phyloP scores from a whole-genome alignment of 1,139 yeast species.

The Candida sp. region DNA sequence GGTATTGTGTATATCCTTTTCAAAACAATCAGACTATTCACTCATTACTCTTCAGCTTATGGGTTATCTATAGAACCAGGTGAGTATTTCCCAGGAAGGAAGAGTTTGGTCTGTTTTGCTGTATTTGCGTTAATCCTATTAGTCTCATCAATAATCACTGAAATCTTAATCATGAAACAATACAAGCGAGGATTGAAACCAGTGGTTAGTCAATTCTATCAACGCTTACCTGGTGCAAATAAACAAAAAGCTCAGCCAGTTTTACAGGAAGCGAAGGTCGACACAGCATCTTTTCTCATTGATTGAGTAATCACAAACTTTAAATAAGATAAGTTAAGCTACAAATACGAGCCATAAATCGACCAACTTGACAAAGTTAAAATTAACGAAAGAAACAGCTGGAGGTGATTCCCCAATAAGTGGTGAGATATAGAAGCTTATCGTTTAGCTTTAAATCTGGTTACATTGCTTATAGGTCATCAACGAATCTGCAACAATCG shows the following conservation, averaged over 20 bases:
- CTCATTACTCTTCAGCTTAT: slow-evolving; percentile 35
- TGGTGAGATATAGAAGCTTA: too few relatives aligned
- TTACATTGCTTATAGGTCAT: too few relatives aligned
- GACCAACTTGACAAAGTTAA: too few relatives aligned
- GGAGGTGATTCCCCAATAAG: too few relatives aligned
- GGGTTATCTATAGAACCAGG: slow-evolving; percentile 21
- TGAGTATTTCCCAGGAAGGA: slow-evolving; percentile 44
- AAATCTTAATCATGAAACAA: slow-evolving; percentile 31
- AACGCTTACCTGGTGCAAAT: slow-evolving; percentile 13
- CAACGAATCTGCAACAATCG: too few relatives aligned
- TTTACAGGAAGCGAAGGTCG: not conserved
- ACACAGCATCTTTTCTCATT: not conserved
- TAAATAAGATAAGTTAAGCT: too few relatives aligned
- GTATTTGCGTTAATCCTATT: slow-evolving; percentile 41
- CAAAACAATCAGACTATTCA: slow-evolving; percentile 47
- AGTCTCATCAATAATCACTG: slow-evolving; percentile 32
- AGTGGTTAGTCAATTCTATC: slow-evolving; percentile 21
- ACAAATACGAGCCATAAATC: too few relatives aligned
- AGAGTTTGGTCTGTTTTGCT: slow-evolving; percentile 47
- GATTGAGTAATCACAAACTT: not conserved
- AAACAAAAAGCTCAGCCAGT: not conserved
- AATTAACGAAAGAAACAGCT: too few relatives aligned
- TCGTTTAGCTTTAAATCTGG: too few relatives aligned
- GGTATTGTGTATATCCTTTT: slow-evolving; percentile 50
- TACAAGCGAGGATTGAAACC: slow-evolving; percentile 40